Evolutionary conservation across 2,329 filamentous ascomycete genomes (phyloP), one percentile per base, ranked within the genome.

Genomic region (Karstenula rhodostoma): DNA sequence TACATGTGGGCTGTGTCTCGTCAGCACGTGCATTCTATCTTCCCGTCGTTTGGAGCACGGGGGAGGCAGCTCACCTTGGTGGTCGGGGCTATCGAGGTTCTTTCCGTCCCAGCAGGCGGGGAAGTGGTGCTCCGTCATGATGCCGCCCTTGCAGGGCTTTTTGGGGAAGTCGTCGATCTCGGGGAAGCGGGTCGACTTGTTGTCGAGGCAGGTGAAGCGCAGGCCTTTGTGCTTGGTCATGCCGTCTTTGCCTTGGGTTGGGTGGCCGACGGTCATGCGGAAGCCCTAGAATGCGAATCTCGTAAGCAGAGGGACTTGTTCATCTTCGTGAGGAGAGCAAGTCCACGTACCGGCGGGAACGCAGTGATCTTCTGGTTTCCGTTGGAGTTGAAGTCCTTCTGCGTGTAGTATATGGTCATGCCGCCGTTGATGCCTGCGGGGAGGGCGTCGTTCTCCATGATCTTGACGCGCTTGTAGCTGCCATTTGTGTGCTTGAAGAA

Each of bases 91-190:
- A 13, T 54, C 51, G 37, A 54, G 51, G 71, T 81, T 81, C 65
- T 75, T 77, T 60, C 81, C 80, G 59, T 83, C 79, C 80, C 81
- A 82, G 74, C 64, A 66, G 8, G 56, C 54, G 15, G 63, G 63
- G 49, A 67, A 65, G 44, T 61, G 65, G 53, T 64, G 63, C 32
- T 60, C 57, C 1, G 63, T 59, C 59, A 67, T 64, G 57, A 67
- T 62, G 22, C 65, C 65, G 40, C 47, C 63, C 37, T 57, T 33
- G 53, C 63, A 66, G 4, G 61, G 58, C 37, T 56, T 23, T 25
- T 53, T 66, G 29, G 65, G 65, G 43, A 67, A 67, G 43, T 64
- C 63, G 19, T 52, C 47, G 17, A 59, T 63, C 33, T 67, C 65
- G 13, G 49, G 46, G 43, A 58, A 60, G 22, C 65, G 50, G 5